phyloP scores from a whole-genome alignment of 257 asterid genomes.

The Paraleonurus japonicus region DNA sequence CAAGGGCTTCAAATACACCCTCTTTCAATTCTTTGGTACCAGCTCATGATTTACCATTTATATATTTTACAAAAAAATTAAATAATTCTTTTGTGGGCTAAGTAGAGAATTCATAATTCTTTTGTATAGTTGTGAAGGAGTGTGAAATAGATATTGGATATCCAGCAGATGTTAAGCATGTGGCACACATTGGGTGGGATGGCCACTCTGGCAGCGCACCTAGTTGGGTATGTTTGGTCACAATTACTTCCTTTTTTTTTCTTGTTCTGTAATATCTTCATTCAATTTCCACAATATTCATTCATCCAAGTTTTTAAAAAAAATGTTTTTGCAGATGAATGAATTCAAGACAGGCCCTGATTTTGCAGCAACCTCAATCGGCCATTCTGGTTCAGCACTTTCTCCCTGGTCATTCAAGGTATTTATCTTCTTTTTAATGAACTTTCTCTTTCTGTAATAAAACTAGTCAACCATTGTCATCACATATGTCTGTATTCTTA shows the following conservation, averaged over 20 bases:
- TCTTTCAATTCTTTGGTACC: constrained; percentile 70
- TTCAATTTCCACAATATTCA: neutral
- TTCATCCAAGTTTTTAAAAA: too few species aligned
- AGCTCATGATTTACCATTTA: constrained; percentile 11
- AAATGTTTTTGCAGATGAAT: too few species aligned
- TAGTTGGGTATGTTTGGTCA: constrained; percentile 62
- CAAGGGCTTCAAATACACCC: constrained; percentile 75
- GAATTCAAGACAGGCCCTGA: constrained; percentile 81
- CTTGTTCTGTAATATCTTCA: neutral
- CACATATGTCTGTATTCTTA: too few species aligned
- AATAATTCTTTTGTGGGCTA: neutral
- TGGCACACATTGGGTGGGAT: constrained; percentile 94
- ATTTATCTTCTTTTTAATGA: neutral
- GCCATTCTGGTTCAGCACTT: constrained; percentile 54
- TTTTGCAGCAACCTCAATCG: constrained; percentile 57
- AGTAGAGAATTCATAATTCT: neutral
- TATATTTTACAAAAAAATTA: neutral
- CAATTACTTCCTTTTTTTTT: neutral
- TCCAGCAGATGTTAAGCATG: constrained; percentile 89
- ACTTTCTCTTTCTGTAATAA: neutral
- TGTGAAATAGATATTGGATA: constrained; percentile 79
- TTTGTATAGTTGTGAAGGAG: constrained; percentile 67
- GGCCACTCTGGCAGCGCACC: constrained; percentile 75
- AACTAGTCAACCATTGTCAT: neutral
- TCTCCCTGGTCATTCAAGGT: constrained; percentile 97